phyloP scores from a whole-genome alignment of 768 basidiomycete species.

The Mycena latifolia region DNA sequence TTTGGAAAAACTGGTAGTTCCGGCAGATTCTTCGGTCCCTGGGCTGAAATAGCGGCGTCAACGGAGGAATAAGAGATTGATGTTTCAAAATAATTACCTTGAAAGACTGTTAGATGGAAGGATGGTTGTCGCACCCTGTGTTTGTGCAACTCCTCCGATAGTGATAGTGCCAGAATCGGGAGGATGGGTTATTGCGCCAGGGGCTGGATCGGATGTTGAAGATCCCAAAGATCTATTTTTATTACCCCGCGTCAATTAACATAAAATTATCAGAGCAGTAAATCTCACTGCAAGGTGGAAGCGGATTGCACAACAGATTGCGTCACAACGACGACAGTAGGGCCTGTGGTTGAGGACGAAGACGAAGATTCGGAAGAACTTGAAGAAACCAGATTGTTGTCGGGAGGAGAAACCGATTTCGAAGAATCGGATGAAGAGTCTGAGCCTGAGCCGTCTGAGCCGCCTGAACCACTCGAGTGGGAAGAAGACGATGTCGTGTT shows the following conservation, averaged over 20 bases:
- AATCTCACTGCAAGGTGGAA: too few relatives aligned
- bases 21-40: not conserved
- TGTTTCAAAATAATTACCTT: slow-evolving; percentile 1
- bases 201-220: too few relatives aligned
- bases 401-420: not conserved
- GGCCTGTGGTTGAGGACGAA: too few relatives aligned
- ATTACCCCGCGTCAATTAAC: too few relatives aligned
- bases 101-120: not conserved
- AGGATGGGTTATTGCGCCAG: too few relatives aligned
- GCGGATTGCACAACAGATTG: too few relatives aligned
- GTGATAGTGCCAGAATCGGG: not conserved
- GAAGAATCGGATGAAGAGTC: not conserved
- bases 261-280: too few relatives aligned
- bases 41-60: slow-evolving; percentile 12
- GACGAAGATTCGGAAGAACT: not conserved
- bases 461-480: not conserved
- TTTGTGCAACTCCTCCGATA: not conserved
- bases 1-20: slow-evolving; percentile 1
- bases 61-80: too few relatives aligned
- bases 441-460: not conserved
- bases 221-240: too few relatives aligned
- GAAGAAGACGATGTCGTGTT: not conserved
- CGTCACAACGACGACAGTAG: too few relatives aligned
- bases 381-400: not conserved
- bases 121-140: not conserved